Base-by-base conservation (phyloP, 2,329 filamentous ascomycete genomes). In the Curvularia verruculosa region DNA sequence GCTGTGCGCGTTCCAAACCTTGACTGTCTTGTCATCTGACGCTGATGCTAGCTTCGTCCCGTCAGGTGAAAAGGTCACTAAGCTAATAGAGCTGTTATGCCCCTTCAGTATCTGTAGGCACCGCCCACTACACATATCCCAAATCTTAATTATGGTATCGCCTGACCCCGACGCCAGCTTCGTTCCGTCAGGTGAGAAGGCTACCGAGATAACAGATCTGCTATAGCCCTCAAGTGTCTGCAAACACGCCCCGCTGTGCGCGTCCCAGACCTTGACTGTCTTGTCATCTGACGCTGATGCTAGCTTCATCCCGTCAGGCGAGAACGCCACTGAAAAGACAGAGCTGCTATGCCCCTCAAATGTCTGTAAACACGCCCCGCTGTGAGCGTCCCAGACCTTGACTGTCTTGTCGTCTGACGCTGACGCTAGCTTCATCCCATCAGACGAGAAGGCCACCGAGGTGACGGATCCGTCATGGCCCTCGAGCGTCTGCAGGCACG, bases 281-380 rank as follows among this genome's bases (percentile, higher is more conserved):
- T 2, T 10, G 5, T 21, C 18, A 0, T 2, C 36, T 39, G 18
- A 39, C 6, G 36, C 36, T 3, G 36, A 39, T 1, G 18, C 36
- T 4, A 39, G 7, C 6, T 7, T 39, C 3, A 3, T 44, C 23
- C 54, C 47, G 26, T 63, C 56, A 43, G 56, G 50, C 45, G 52
- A 63, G 48, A 60, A 55, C 44, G 56, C 23, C 10, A 69, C 58
- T 3, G 48, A 60, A 12, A 8, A 41, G 36, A 66, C 49, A 12
- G 1, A 12, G 26, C 26, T 21, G 28, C 40, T 54, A 49, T 68
- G 59, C 34, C 55, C 57, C 50, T 67, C 48, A 37, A 70, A 59
- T 37, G 61, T 65, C 29, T 59, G 61, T 21, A 62, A 28, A 36
- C 62, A 64, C n/a, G 28, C 28, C 18, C 29, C 41, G 23, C 6